phyloP scores from a whole-genome alignment of 495 filamentous ascomycete species.

The Tirmania nivea region DNA sequence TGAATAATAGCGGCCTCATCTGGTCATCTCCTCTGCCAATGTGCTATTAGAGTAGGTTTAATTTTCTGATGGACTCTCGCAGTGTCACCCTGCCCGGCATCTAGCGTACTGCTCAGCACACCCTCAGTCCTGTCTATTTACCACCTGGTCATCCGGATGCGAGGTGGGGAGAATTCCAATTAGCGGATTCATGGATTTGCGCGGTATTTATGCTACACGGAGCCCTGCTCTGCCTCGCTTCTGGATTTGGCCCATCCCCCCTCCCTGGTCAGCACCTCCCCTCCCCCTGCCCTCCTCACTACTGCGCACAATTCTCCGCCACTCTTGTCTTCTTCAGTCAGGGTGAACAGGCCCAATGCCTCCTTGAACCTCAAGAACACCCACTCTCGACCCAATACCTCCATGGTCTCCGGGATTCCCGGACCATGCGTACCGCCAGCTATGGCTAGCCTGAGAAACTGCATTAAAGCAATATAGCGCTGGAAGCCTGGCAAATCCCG shows the following conservation, averaged over 20 bases:
- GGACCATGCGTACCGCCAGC: constrained; percentile 37
- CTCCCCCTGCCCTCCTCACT: background rate
- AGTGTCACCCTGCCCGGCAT: too few relatives aligned
- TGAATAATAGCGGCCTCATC: too few relatives aligned
- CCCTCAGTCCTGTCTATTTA: too few relatives aligned
- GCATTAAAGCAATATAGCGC: constrained; percentile 22
- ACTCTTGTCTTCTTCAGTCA: background rate
- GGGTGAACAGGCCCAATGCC: constrained; percentile 14
- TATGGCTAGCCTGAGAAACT: constrained; percentile 47
- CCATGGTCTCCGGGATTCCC: constrained; percentile 34
- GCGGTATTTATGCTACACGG: too few relatives aligned
- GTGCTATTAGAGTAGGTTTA: too few relatives aligned
- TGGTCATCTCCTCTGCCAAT: too few relatives aligned
- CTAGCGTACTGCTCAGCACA: too few relatives aligned
- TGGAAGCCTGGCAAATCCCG: constrained; percentile 4
- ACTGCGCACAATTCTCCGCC: background rate
- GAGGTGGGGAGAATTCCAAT: too few relatives aligned
- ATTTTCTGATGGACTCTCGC: too few relatives aligned
- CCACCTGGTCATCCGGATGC: too few relatives aligned
- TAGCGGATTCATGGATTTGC: too few relatives aligned
- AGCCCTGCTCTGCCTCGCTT: too few relatives aligned
- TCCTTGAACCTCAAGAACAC: constrained; percentile 32
- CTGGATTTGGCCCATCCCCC: background rate
- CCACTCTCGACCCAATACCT: constrained; percentile 39
- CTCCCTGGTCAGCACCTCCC: background rate